Evolutionary conservation across 2,329 filamentous ascomycete genomes (phyloP), one percentile per base, ranked within the genome.

Genomic region (Thermomyces lanuginosus): DNA sequence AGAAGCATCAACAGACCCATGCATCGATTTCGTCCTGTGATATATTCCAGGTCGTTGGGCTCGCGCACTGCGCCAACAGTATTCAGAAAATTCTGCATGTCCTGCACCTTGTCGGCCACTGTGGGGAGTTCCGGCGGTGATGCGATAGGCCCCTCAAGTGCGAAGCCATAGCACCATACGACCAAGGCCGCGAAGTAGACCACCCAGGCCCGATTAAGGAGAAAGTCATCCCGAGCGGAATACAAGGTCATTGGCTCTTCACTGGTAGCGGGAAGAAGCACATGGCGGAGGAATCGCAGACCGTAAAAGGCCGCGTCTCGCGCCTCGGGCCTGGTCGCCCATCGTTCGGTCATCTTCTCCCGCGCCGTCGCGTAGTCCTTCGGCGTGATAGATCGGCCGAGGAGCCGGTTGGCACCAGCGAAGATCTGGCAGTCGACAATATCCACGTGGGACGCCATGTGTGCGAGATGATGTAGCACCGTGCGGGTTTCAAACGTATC

Each of bases 351-450:
- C 75, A 92, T 89, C 36, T 83, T 72, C 30, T 79, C 69, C 38
- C 80, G 72, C 3, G 82, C 82, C 26, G 72, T 76, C 36, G 66
- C 73, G 30, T 89, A 75, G 52, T 95, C 89, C 35, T 80, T 72
- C 2, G 71, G 63, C 1, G 80, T 83, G 34, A 95, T 91, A 1
- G 76, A 74, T 24, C 86, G 73, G 12, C 89, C 86, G 3, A 95
- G 69, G 2, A 93, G 65, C 16, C 84, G 68, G 40, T 76, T 80
- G 1, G 86, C 82, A 6, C 84, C 75, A 4, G 86, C 89, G 49
- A 89, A 93, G 38, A 95, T 91, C 53, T 95, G 86, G 43, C 83
- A 86, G 49, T 95, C 86, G n/a, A 92, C 80, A 28, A 95, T 82
- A 45, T 95, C 86, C 13, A 92, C 83, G 45, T 95, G 83, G 68